Evolutionary conservation across 768 basidiomycete species (phyloP).

Genomic region (Royoungia palumana): DNA sequence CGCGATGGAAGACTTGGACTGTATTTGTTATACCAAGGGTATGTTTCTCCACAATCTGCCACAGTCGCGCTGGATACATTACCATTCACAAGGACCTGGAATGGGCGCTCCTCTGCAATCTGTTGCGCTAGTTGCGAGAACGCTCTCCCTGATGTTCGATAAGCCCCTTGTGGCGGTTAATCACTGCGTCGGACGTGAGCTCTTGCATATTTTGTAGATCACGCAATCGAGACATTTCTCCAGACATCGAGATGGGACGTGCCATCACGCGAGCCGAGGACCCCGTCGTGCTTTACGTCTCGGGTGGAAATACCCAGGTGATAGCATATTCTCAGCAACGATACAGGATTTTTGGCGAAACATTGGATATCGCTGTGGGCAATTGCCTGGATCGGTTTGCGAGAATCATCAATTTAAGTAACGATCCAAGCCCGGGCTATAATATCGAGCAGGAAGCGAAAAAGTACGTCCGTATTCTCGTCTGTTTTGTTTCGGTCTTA

Average conservation of each 20-base stretch:
- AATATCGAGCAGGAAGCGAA: constrained; percentile 97
- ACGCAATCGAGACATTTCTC: neutral
- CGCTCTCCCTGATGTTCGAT: constrained; percentile 78
- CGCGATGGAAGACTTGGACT: constrained; percentile 78
- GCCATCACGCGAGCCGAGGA: constrained; percentile 92
- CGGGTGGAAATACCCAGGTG: constrained; percentile 98
- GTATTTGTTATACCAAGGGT: constrained; percentile 98
- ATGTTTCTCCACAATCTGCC: constrained; percentile 8
- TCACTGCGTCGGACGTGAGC: constrained; percentile 95
- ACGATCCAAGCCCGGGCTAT: constrained; percentile 94
- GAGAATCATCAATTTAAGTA: constrained; percentile 87
- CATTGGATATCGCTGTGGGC: constrained; percentile 98
- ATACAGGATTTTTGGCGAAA: constrained; percentile 98
- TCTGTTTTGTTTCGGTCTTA: constrained; percentile 2
- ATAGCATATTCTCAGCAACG: constrained; percentile 98
- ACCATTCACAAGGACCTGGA: constrained; percentile 71
- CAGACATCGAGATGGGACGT: constrained; percentile 99
- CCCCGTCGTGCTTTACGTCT: constrained; percentile 96
- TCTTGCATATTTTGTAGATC: neutral
- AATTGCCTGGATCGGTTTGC: constrained; percentile 98
- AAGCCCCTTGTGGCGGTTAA: constrained; percentile 98
- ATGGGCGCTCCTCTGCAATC: constrained; percentile 98
- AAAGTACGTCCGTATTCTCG: constrained; percentile 46
- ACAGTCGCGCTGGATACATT: neutral
- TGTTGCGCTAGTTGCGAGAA: constrained; percentile 90